Base-by-base conservation (phyloP, 495 filamentous ascomycete species). In the Penicillium lividum region DNA sequence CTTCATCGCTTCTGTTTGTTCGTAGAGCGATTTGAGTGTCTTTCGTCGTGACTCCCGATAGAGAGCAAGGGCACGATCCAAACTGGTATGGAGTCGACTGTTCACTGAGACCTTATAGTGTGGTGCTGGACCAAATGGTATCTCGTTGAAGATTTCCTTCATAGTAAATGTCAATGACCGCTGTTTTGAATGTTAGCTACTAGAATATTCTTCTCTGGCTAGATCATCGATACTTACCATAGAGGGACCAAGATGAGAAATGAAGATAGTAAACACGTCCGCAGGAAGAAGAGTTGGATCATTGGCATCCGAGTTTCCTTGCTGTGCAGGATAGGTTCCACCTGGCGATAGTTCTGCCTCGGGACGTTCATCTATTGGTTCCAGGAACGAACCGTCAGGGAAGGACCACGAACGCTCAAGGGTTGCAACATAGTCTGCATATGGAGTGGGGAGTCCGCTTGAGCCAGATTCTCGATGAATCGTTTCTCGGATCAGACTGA, bases 81-180 rank as follows among this genome's bases (percentile, higher is more conserved):
- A 79, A 67, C 91, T 96, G 16, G 80, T 80, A 43, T 85, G 82
- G 53, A 95, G 95, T 47, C 89, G 84, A 43, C 85, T 84, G 66
- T 97, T 89, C 49, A 94, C 78, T 3, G 79, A 81, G 44, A 98
- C 89, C 15, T 71, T 73, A 47, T 86, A 86, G 25, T 86, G 76
- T 0, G 89, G 85, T 4, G 76, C 78, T 15, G 78, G 75, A 5
- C 84, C 83, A 71, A 92, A 97, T 0, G 93, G 91, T 1, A 96
- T 84, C 43, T 96, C 91, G 27, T 91, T 86, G 11, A 98, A 85
- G 25, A 96, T 91, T 58, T 93, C 87, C 34, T 89, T 89, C 34
- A 98, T 79, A 0, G 94, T 98, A 56, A 89, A 92, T 10, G 92
- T 92, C 31, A 98, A 79, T 0, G 93, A 96, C 69, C 95, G 94